phyloP scores from a whole-genome alignment of 2,329 filamentous ascomycete genomes.

The Thielaviopsis punctulata region DNA sequence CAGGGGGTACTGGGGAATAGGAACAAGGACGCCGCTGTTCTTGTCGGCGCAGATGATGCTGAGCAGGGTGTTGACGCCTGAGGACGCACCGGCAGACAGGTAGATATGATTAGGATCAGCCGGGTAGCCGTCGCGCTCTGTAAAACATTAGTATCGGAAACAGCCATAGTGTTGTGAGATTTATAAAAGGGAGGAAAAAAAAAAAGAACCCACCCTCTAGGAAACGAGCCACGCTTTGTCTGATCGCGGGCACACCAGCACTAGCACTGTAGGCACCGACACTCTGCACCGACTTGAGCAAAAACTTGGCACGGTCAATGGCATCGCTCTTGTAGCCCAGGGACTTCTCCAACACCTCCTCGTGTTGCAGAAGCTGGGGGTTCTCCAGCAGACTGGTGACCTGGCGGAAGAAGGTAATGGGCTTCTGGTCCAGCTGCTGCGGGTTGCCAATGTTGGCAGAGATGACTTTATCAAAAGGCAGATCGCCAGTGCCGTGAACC shows the following conservation, averaged over 20 bases:
- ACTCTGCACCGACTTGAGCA: constrained; percentile 70
- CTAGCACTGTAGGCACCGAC: constrained; percentile 95
- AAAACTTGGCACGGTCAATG: constrained; percentile 61
- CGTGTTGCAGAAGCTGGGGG: constrained; percentile 65
- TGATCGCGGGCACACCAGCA: constrained; percentile 70
- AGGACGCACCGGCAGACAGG: constrained; percentile 79
- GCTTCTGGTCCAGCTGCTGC: constrained; percentile 96
- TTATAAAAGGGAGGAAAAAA: constrained; percentile 6
- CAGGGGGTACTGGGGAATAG: constrained; percentile 93
- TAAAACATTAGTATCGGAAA: neutral
- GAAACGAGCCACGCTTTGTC: constrained; percentile 80
- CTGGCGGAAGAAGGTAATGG: constrained; percentile 97
- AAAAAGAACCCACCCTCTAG: constrained; percentile 51
- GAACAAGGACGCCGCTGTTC: constrained; percentile 71
- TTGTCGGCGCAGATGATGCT: constrained; percentile 69
- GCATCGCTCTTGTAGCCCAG: constrained; percentile 86
- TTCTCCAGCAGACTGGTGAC: constrained; percentile 88
- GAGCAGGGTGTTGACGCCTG: constrained; percentile 85
- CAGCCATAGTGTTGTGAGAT: neutral
- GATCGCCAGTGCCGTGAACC: constrained; percentile 32
- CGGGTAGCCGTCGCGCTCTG: constrained; percentile 73
- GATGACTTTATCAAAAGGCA: constrained; percentile 84
- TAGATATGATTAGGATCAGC: constrained; percentile 70
- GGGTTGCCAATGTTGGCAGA: constrained; percentile 98
- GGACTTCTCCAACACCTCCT: constrained; percentile 54